Percentiles rank a stretch among this genome's conserved stretches.
Evolutionary conservation across 1,139 yeast genomes (phyloP).

Genomic region (Diutina rugosa): DNA sequence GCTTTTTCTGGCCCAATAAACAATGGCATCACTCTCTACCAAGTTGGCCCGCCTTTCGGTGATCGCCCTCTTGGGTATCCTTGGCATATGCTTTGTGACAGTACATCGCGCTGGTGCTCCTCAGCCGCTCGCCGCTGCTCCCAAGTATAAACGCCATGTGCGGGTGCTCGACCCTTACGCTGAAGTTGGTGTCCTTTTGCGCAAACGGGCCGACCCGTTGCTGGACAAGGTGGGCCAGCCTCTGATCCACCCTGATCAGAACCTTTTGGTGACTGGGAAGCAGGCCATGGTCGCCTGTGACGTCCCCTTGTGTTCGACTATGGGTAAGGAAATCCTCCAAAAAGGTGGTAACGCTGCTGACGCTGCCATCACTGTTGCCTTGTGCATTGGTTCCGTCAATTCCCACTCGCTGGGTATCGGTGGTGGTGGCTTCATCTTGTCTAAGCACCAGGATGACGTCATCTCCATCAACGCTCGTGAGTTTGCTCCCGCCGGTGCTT

Average conservation of each 20-base stretch:
- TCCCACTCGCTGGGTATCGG: constrained; percentile 87
- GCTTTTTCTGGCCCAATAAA: neutral
- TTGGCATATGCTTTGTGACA: neutral
- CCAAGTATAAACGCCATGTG: neutral
- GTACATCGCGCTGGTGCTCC: neutral
- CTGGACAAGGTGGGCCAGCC: constrained; percentile 23
- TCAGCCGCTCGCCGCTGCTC: neutral
- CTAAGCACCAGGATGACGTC: constrained; percentile 31
- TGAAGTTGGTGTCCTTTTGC: neutral
- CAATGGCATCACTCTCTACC: neutral
- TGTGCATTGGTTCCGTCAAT: constrained; percentile 78
- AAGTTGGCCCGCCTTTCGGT: neutral
- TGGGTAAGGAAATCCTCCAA: constrained; percentile 50
- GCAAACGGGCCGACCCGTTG: constrained; percentile 12
- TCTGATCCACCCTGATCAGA: constrained; percentile 16
- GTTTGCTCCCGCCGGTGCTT: constrained; percentile 59
- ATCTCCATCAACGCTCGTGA: constrained; percentile 77
- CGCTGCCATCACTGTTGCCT: constrained; percentile 79
- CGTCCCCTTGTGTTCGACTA: constrained; percentile 52
- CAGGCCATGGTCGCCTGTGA: constrained; percentile 75
- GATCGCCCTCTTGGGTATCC: neutral
- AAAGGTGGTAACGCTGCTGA: constrained; percentile 80
- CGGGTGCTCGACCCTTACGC: neutral
- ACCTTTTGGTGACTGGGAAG: constrained; percentile 17
- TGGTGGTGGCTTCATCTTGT: constrained; percentile 75